Evolutionary conservation across 2,329 filamentous ascomycete species (phyloP), one percentile per base, ranked within the genome.

Genomic region (Periconia sp.): DNA sequence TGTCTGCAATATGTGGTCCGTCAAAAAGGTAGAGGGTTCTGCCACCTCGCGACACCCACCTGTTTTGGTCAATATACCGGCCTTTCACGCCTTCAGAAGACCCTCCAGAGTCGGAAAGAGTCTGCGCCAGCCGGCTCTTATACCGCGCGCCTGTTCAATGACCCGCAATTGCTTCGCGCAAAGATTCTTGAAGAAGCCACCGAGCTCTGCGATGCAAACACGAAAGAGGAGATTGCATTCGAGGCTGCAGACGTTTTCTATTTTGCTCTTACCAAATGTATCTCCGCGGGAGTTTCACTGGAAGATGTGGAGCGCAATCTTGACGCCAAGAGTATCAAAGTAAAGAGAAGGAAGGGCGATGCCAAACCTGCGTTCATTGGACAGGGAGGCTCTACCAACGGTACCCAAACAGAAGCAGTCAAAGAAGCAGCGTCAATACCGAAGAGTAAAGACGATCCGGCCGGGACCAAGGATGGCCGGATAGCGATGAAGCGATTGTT

Each of bases 161-260:
- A 99, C 59, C 85, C 91, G 63, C 92, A 95, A 73, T 82, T 99
- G 51, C 77, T 97, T 50, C 84, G 90, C 42, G 94, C 94, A 2
- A 99, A 99, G 81, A 97, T 99, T 52, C 95, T 97, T 86, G 94
- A 99, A 75, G 94, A 99, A 74, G 94, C 94, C 0, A 90, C 95
- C 68, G 94, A 99, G 77, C 82, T 99, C 41, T 97, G 93, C 69
- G 86, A 94, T 59, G 93, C 94, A 15, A 86, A 86, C 61, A 87
- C 86, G 0, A 89, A 90, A 56, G 82, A 92, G 58, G 90, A 97
- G 14, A 84, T 96, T 57, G 91, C 94, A 2, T 96, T 96, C 59
- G 94, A 99, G 75, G 92, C 94, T 9, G 94, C 94, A 0, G 94
- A 99, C 70, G 79, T 99, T 52, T 86, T 99, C 49, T 99, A 97